A percentile compares a stretch with the other conserved stretches of the same genome.
Conservation (phyloP, 2,329 filamentous ascomycete genomes). For the Aureobasidium sp. region DNA sequence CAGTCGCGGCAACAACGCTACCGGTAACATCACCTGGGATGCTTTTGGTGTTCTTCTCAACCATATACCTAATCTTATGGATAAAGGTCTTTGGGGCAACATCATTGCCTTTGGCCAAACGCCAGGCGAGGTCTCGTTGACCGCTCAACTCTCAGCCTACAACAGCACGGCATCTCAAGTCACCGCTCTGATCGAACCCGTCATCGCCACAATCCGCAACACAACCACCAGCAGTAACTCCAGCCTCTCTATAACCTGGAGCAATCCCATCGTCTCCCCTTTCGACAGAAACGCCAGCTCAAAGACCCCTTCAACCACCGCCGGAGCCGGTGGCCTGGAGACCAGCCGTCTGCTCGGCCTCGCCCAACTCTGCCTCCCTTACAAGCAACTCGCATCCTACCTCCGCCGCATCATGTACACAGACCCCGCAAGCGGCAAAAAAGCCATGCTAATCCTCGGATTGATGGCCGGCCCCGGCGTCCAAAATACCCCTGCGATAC, state of each 20-base stretch:
- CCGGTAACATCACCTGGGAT: slow-evolving; percentile 1
- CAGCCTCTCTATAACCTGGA: background rate
- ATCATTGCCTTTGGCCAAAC: background rate
- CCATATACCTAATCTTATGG: background rate
- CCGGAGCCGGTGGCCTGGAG: background rate
- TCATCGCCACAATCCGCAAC: background rate
- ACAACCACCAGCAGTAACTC: background rate
- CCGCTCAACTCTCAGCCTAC: background rate
- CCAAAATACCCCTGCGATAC: background rate
- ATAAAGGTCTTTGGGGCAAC: background rate
- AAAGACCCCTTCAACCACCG: background rate
- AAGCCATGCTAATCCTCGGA: background rate
- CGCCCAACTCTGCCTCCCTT: background rate
- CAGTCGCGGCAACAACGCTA: background rate
- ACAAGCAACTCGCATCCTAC: background rate
- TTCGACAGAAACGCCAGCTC: background rate
- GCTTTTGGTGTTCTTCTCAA: background rate
- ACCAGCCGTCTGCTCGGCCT: background rate
- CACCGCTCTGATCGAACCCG: background rate
- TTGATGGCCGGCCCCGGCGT: background rate
- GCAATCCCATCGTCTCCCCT: background rate
- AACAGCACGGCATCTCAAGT: background rate
- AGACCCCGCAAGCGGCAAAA: background rate
- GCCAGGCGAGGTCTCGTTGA: background rate
- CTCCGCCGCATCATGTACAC: background rate